phyloP scores from a whole-genome alignment of 2,329 filamentous ascomycete species.

The Talaromyces sp. region DNA sequence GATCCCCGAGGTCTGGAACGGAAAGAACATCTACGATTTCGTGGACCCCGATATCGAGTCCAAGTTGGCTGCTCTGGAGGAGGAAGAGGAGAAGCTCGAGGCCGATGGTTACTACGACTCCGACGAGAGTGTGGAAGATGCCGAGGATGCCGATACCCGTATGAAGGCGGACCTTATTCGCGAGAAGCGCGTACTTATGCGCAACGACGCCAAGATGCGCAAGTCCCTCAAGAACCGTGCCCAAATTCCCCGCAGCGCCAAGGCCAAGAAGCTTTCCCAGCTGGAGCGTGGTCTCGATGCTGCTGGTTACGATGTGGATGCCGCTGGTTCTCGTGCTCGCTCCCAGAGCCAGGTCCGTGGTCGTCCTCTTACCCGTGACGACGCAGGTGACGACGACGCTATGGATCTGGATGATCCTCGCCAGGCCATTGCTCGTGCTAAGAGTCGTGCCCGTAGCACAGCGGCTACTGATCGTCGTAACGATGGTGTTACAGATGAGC shows the following conservation, averaged over 20 bases:
- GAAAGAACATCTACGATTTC: conserved; percentile 97
- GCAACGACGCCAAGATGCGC: conserved; percentile 92
- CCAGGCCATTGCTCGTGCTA: conserved; percentile 64
- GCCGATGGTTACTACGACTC: conserved; percentile 93
- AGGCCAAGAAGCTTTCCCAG: conserved; percentile 79
- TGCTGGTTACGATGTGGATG: conserved; percentile 80
- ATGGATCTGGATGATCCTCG: conserved; percentile 62
- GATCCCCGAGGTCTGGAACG: conserved; percentile 90
- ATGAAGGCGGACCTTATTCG: conserved; percentile 94
- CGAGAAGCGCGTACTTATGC: conserved; percentile 88
- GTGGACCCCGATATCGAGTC: conserved; percentile 95
- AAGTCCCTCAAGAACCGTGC: conserved; percentile 98
- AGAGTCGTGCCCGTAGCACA: conserved; percentile 67
- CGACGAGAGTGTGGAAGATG: conserved; percentile 79
- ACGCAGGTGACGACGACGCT: conserved; percentile 67
- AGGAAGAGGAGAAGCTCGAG: conserved; percentile 91
- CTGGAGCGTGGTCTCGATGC: conserved; percentile 84
- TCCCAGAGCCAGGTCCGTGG: conserved; percentile 64
- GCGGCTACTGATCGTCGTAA: conserved; percentile 51
- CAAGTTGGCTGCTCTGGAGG: conserved; percentile 88
- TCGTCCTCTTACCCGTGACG: conserved; percentile 67
- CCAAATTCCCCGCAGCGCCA: conserved; percentile 80
- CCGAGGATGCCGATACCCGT: conserved; percentile 81
- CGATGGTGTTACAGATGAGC: conserved; percentile 65
- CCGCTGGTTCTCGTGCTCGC: conserved; percentile 72